Conservation (phyloP, 352 stramenopile species). For the Globisporangium ultimum region DNA sequence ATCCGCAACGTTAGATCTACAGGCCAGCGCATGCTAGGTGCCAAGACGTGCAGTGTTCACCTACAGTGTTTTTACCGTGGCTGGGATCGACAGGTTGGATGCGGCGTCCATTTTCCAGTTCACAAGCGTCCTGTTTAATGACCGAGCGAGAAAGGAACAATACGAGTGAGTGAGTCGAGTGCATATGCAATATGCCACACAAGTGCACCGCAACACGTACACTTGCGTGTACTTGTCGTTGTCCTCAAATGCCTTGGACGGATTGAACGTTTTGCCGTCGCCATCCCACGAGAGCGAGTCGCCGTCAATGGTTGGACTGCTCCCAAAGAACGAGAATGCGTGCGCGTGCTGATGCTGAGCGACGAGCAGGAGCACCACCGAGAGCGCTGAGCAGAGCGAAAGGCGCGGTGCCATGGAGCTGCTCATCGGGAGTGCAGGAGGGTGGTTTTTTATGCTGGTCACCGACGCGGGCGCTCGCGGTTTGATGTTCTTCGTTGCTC, state of each 20-base stretch:
- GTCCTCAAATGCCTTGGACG: constrained; percentile 36
- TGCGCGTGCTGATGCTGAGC: constrained; percentile 8
- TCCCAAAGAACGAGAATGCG: constrained; percentile 38
- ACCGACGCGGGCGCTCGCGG: too few species aligned
- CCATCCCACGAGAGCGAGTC: constrained; percentile 52
- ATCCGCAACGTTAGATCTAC: neutral
- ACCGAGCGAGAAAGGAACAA: neutral
- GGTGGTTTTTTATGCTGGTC: constrained; percentile 2
- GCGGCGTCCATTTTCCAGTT: constrained; percentile 56
- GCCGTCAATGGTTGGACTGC: constrained; percentile 36
- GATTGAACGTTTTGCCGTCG: constrained; percentile 41
- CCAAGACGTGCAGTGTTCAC: constrained; percentile 3
- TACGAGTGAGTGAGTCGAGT: neutral
- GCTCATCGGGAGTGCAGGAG: too few species aligned
- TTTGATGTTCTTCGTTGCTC: too few species aligned
- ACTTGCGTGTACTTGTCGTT: constrained; percentile 50
- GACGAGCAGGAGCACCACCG: constrained; percentile 3
- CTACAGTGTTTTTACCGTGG: constrained; percentile 48
- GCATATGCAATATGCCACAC: neutral
- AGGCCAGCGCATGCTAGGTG: too few species aligned
- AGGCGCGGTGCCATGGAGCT: neutral
- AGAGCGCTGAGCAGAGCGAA: neutral
- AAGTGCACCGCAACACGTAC: constrained; percentile 17
- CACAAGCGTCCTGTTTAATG: constrained; percentile 34
- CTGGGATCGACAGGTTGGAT: constrained; percentile 40